Conservation (phyloP, 805 yeast species). For the Sugiyamaella smithiae region DNA sequence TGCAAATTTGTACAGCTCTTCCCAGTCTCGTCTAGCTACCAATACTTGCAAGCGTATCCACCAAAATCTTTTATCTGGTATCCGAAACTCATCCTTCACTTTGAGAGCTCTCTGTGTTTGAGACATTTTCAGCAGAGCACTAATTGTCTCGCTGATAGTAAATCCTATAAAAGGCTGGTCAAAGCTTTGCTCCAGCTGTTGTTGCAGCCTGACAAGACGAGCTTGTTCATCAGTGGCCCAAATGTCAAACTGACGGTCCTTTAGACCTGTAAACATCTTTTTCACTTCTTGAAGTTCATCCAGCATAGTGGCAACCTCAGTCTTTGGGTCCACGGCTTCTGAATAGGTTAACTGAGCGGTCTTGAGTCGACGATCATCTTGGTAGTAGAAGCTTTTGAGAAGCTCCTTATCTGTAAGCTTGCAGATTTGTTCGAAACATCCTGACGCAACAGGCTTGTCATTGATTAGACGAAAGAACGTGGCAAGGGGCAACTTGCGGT, state of each 20-base stretch:
- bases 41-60: conserved; percentile 50
- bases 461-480: conserved; percentile 68
- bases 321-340: conserved; percentile 25
- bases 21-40: conserved; percentile 50
- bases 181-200: conserved; percentile 42
- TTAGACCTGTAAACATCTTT: conserved; percentile 37
- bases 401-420: conserved; percentile 36
- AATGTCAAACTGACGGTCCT: conserved; percentile 37
- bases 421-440: conserved; percentile 40
- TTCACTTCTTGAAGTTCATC: conserved; percentile 31
- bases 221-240: conserved; percentile 45
- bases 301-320: conserved; percentile 20
- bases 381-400: conserved; percentile 57
- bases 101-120: conserved; percentile 51
- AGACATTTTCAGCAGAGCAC: conserved; percentile 43
- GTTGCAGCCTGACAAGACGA: conserved; percentile 44
- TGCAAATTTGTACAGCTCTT: conserved; percentile 53
- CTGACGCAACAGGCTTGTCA: conserved; percentile 42
- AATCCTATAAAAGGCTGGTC: conserved; percentile 40
- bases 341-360: conserved; percentile 43
- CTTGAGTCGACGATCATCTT: conserved; percentile 56
- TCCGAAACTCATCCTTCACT: conserved; percentile 50
- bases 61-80: conserved; percentile 57
- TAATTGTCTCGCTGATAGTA: conserved; percentile 50
- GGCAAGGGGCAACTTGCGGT: conserved; percentile 54